Conservation (phyloP, 495 filamentous ascomycete species). For the Annulohypoxylon stygium region DNA sequence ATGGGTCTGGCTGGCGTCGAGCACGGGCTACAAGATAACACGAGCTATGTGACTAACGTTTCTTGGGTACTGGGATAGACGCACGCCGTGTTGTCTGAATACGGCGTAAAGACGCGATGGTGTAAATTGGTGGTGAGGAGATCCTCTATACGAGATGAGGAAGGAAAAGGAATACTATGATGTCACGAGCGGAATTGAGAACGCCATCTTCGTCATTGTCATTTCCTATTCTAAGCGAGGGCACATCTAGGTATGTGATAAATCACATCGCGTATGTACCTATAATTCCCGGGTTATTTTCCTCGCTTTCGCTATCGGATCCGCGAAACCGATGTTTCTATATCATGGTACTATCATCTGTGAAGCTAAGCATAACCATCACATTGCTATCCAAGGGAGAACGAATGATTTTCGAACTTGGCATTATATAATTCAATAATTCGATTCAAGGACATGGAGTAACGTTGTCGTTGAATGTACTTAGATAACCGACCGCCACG, state of each 20-base stretch:
- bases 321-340: not conserved
- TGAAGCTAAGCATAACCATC: not conserved
- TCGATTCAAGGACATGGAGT: not conserved
- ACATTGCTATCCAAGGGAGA: not conserved
- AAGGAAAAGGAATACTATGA: not conserved
- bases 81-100: conserved; percentile 11
- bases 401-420: not conserved
- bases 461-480: conserved; percentile 1
- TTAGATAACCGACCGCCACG: conserved; percentile 24
- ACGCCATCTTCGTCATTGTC: conserved; percentile 1
- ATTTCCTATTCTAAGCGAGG: conserved; percentile 2
- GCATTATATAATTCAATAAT: not conserved
- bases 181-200: conserved; percentile 2
- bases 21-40: conserved; percentile 4
- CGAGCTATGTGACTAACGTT: conserved; percentile 8
- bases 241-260: not conserved
- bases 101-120: not conserved
- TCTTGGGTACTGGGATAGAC: conserved; percentile 6
- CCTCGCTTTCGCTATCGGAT: not conserved
- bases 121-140: not conserved
- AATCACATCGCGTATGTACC: not conserved
- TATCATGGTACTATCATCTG: not conserved
- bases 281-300: not conserved
- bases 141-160: conserved; percentile 8
- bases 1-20: not conserved